phyloP scores from a whole-genome alignment of 2,329 filamentous ascomycete species.

The Emydomyces testavorans region DNA sequence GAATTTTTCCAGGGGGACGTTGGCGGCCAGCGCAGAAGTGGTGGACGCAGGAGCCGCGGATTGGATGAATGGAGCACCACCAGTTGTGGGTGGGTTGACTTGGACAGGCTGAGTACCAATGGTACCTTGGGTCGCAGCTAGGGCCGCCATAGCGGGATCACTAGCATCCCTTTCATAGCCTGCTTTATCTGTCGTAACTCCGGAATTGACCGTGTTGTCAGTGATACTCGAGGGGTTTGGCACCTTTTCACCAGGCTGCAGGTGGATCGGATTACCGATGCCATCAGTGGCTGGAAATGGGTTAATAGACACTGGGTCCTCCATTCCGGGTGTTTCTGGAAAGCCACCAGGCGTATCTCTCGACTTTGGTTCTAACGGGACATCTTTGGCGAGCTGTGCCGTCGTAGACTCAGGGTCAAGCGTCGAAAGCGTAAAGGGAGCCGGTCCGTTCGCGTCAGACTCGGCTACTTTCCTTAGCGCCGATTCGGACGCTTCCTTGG shows the following conservation, averaged over 20 bases:
- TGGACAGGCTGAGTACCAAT: conserved; percentile 29
- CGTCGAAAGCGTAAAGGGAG: conserved; percentile 48
- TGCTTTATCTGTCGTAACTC: conserved; percentile 58
- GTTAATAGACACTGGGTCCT: conserved; percentile 39
- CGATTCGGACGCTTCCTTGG: conserved; percentile 12
- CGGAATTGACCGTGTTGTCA: conserved; percentile 58
- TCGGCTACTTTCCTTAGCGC: conserved; percentile 11
- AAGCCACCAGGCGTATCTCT: conserved; percentile 51
- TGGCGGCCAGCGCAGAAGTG: conserved; percentile 36
- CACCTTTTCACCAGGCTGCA: conserved; percentile 69
- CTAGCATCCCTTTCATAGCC: conserved; percentile 70
- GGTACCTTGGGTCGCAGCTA: conserved; percentile 34
- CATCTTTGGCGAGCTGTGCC: conserved; percentile 54
- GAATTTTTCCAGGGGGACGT: conserved; percentile 33
- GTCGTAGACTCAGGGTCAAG: conserved; percentile 59
- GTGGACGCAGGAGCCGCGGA: conserved; percentile 41
- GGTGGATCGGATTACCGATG: conserved; percentile 63
- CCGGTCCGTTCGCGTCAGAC: conserved; percentile 13
- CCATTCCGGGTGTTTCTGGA: conserved; percentile 55
- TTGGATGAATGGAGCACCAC: conserved; percentile 31
- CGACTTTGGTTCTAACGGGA: conserved; percentile 46
- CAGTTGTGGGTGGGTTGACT: conserved; percentile 40
- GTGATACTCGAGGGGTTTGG: conserved; percentile 55
- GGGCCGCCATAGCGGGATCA: conserved; percentile 36
- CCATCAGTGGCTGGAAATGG: conserved; percentile 49